phyloP scores from a whole-genome alignment of 352 stramenopile genomes.

The Globisporangium viniferum region DNA sequence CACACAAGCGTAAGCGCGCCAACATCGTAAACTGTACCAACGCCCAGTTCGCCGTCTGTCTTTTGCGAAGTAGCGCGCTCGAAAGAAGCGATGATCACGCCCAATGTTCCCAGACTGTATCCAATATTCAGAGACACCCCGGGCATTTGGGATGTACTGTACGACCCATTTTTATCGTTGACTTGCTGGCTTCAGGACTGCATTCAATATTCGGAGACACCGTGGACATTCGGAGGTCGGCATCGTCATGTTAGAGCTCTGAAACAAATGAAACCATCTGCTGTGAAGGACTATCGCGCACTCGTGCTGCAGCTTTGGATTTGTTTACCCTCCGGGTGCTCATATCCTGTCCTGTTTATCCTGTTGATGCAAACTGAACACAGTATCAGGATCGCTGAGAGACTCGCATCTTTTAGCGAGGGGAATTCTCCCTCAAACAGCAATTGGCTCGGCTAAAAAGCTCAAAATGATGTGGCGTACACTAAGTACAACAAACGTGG shows the following conservation, averaged over 20 bases:
- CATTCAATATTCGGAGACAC: background rate
- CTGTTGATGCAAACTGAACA: no score
- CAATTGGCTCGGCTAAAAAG: no score
- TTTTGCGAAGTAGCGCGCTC: background rate
- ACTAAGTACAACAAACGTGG: no score
- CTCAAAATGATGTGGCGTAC: no score
- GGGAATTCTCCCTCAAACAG: no score
- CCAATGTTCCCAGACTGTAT: no score
- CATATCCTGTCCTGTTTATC: background rate
- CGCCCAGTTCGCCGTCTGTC: background rate
- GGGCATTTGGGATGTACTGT: no score
- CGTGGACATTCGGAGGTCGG: background rate
- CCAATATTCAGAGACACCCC: no score
- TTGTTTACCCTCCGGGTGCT: background rate
- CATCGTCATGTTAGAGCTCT: no score
- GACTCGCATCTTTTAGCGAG: no score
- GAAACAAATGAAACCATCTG: background rate
- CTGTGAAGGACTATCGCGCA: background rate
- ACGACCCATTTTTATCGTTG: background rate
- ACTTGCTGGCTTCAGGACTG: background rate
- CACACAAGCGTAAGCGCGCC: background rate
- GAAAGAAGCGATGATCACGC: background rate
- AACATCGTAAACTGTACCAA: background rate
- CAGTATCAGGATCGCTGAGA: no score
- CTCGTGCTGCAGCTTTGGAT: background rate